Base-by-base conservation (phyloP, 1,284 basidiomycete species). In the Phellopilus nigrolimitatus region DNA sequence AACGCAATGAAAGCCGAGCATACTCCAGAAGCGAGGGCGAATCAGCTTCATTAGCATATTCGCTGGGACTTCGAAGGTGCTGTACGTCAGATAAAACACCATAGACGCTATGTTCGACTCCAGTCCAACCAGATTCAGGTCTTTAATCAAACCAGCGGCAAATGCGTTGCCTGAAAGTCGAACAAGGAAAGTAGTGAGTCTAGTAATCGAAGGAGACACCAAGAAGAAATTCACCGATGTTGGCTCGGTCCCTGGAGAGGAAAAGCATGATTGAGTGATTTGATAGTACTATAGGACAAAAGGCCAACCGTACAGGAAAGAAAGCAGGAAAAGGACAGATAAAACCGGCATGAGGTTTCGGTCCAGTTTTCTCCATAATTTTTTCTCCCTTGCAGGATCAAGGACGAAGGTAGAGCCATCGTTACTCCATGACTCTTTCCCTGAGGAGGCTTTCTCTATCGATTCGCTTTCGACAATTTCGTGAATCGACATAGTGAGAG, bases 261-360 rank as follows among this genome's bases (percentile, higher is more conserved):
- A 30, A 17, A 4, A 64, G 17, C 15, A 30, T 21, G 27, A 33
- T 28, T 31, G 12, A 39, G 7, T 15, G 33, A 3, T 19, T 13
- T 19, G 17, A n/a, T n/a, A 17, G 39, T 39, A 3, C 17, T 10
- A 19, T 30, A 13, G n/a, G 12, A 31, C 17, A 22, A 3, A 12
- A 55, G n/a, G n/a, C n/a, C n/a, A n/a, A n/a, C n/a, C 76, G 62
- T 57, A 79, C 77, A 78, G 59, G 60, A 78, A 79, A 1, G 72
- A 78, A 50, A 78, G 71, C 36, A 85, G 70, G 61, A 84, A 84
- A n/a, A 85, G 66, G 22, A 82, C 59, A 5, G 75, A 72, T 36
- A 79, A 68, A 28, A 76, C 68, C 3, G 78, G 78, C 25, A 79
- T 57, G 7, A 80, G 58, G 56, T 78, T 71, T 49, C 65, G 55